phyloP scores from a whole-genome alignment of 1,139 yeast species.

The Magnusiomyces magnusii region DNA sequence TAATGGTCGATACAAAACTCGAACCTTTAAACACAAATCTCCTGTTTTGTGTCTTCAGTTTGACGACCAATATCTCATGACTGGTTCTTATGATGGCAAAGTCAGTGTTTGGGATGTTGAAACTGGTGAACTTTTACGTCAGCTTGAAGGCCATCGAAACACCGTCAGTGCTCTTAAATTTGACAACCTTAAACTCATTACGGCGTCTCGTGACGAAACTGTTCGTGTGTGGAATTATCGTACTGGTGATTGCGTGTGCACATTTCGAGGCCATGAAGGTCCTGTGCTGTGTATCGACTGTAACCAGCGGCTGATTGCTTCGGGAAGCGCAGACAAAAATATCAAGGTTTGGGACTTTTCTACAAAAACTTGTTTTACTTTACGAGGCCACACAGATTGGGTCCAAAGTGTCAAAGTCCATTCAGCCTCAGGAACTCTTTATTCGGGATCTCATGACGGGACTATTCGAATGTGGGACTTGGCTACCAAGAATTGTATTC shows the following conservation, averaged over 20 bases:
- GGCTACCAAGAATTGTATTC: conserved; percentile 65
- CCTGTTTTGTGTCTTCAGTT: conserved; percentile 84
- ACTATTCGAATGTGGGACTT: conserved; percentile 96
- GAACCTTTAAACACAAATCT: conserved; percentile 71
- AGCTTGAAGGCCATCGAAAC: conserved; percentile 73
- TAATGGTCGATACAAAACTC: conserved; percentile 59
- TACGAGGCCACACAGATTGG: conserved; percentile 90
- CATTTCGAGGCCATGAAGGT: conserved; percentile 88
- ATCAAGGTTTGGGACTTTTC: conserved; percentile 97
- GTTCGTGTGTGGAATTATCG: conserved; percentile 94
- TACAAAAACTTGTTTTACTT: conserved; percentile 81
- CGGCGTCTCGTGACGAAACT: conserved; percentile 87
- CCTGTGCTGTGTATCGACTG: conserved; percentile 71
- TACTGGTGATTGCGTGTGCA: conserved; percentile 88
- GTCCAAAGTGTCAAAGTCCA: conserved; percentile 87
- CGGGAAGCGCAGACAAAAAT: conserved; percentile 89
- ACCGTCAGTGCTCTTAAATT: conserved; percentile 80
- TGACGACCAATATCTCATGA: conserved; percentile 66
- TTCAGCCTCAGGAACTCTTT: conserved; percentile 66
- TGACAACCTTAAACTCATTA: conserved; percentile 80
- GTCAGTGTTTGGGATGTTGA: conserved; percentile 85
- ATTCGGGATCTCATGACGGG: conserved; percentile 85
- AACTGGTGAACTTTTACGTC: conserved; percentile 68
- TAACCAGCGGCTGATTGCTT: conserved; percentile 72
- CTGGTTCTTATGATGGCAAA: conserved; percentile 87